These are phyloP conservation scores for Patellaria atrata DNA, from an alignment of 495 filamentous ascomycete species.

Conservation along the genomic window DNA sequence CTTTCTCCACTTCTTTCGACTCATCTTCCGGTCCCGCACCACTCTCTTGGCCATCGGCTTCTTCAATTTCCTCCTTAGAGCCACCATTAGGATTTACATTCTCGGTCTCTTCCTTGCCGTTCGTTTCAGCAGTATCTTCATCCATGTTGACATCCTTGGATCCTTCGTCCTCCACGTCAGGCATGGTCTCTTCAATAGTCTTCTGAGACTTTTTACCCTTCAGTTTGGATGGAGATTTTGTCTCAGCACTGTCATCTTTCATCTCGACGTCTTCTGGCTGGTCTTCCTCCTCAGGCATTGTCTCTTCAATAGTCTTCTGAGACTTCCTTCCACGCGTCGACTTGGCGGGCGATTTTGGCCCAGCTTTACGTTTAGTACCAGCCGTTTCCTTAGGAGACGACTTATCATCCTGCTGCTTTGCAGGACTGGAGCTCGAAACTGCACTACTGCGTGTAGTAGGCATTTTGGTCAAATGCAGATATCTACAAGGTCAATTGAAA, in stretches of 20 bases:
- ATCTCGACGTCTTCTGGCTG: constrained; percentile 16
- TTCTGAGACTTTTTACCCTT: constrained; percentile 28
- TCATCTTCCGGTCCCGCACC: too few relatives aligned
- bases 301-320: constrained; percentile 24
- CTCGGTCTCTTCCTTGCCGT: neutral
- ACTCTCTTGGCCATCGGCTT: neutral
- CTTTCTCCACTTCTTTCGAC: too few relatives aligned
- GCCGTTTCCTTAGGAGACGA: constrained; percentile 1
- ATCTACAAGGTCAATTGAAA: too few relatives aligned
- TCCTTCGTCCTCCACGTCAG: constrained; percentile 8
- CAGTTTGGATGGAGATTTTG: too few relatives aligned
- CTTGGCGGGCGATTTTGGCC: constrained; percentile 11
- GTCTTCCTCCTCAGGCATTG: constrained; percentile 14
- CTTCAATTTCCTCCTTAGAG: neutral
- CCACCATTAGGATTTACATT: neutral
- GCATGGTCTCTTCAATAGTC: constrained; percentile 27
- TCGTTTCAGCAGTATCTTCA: constrained; percentile 1
- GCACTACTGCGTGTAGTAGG: too few relatives aligned
- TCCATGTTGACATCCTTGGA: constrained; percentile 15
- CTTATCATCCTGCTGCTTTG: too few relatives aligned
- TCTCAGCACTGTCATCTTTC: constrained; percentile 1
- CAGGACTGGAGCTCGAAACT: too few relatives aligned
- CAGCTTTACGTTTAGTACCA: constrained; percentile 28
- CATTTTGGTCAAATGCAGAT: too few relatives aligned
- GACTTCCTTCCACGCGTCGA: constrained; percentile 21